Evolutionary conservation across 192 early-diverging fungal species (phyloP).

Genomic region (Coemansia reversa): DNA sequence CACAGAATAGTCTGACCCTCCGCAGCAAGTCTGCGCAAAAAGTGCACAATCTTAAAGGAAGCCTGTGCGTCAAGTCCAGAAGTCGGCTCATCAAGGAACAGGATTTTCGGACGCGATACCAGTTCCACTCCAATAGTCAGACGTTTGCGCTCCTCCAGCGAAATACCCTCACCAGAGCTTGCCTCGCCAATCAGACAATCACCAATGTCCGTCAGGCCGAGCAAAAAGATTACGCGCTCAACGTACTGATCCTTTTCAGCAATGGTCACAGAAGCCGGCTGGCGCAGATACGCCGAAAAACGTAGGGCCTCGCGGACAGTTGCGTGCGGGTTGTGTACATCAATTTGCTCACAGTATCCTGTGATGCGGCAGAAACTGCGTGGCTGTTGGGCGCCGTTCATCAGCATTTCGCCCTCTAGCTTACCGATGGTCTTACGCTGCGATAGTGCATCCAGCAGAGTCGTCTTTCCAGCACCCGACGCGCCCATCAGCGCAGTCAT

Average conservation of each 20-base stretch:
- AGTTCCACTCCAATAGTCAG: slow-evolving; percentile 85
- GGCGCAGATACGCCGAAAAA: slow-evolving; percentile 68
- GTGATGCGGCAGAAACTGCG: slow-evolving; percentile 67
- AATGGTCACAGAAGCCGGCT: slow-evolving; percentile 62
- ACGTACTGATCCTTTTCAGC: slow-evolving; percentile 70
- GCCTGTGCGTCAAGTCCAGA: slow-evolving; percentile 80
- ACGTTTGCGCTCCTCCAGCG: slow-evolving; percentile 85
- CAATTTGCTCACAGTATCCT: slow-evolving; percentile 84
- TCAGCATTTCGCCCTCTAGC: slow-evolving; percentile 67
- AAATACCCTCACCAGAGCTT: slow-evolving; percentile 73
- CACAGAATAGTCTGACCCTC: slow-evolving; percentile 71
- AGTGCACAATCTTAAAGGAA: slow-evolving; percentile 71
- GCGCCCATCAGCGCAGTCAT: slow-evolving; percentile 83
- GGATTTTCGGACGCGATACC: slow-evolving; percentile 71
- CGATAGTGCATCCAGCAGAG: slow-evolving; percentile 70
- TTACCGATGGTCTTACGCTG: slow-evolving; percentile 73
- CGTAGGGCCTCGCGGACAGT: slow-evolving; percentile 69
- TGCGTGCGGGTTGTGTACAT: slow-evolving; percentile 70
- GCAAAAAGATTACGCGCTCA: slow-evolving; percentile 69
- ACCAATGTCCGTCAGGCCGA: slow-evolving; percentile 73
- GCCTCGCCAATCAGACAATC: slow-evolving; percentile 73
- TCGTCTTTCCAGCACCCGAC: slow-evolving; percentile 71
- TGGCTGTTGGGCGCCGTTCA: slow-evolving; percentile 59
- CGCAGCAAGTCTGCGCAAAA: slow-evolving; percentile 66
- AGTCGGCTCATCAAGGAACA: slow-evolving; percentile 91